Conservation (phyloP, 257 asterid genomes). For the Mentha longifolia region DNA sequence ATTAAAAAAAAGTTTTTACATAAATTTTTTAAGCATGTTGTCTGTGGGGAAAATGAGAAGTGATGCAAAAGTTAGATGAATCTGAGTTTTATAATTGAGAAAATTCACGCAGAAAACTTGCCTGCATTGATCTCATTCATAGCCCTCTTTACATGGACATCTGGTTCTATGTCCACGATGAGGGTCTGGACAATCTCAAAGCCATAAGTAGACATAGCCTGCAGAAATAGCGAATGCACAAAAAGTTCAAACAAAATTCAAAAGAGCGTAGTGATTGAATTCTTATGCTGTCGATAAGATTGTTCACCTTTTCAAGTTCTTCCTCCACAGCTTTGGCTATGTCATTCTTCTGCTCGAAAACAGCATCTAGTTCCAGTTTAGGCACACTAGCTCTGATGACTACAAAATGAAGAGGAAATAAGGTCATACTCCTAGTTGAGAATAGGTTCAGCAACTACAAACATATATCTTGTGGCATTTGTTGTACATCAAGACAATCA, state of each 20-base stretch:
- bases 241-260: background rate
- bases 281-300: background rate
- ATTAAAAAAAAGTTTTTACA: too few relatives aligned
- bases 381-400: conserved; percentile 51
- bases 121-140: conserved; percentile 50
- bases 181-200: conserved; percentile 48
- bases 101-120: background rate
- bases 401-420: conserved; percentile 2
- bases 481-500: background rate
- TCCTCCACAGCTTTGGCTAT: conserved; percentile 48
- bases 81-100: background rate
- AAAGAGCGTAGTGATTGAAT: background rate
- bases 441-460: background rate
- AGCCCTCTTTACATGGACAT: conserved; percentile 42
- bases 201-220: conserved; percentile 52
- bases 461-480: background rate
- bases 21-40: background rate
- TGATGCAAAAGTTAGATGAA: background rate
- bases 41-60: background rate
- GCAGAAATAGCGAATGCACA: background rate
- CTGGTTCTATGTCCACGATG: conserved; percentile 48
- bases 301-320: conserved; percentile 43
- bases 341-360: conserved; percentile 47
- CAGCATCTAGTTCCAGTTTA: conserved; percentile 39
- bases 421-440: background rate